Evolutionary conservation across 2,329 filamentous ascomycete species (phyloP), one percentile per base, ranked within the genome.

Genomic region (Pseudocercospora eumusae): DNA sequence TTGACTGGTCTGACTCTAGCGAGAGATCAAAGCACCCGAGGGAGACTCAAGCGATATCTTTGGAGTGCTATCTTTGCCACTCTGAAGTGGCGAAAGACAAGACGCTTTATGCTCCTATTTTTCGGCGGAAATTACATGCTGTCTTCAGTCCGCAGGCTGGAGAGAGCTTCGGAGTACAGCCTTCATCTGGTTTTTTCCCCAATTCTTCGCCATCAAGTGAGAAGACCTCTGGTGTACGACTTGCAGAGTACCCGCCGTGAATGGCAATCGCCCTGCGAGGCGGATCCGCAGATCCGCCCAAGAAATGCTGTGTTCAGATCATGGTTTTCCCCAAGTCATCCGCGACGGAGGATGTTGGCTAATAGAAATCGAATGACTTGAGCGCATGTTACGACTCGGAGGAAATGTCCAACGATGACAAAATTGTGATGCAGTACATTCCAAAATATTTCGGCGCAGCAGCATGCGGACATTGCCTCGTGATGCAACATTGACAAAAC

Each of bases 261-360:
- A 15, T 36, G 8, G 28, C 31, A 1, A 33, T 15, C 31, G 11
- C 13, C 13, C 31, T 33, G 9, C 21, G 6, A 50, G 8, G 5
- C 27, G 21, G 9, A 50, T 10, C n/a, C 8, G 28, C 28, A 42
- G 11, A 5, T 18, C 52, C 7, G 52, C 36, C 6, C 11, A 36
- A 23, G 52, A 23, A 25, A 23, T 55, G 52, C 28, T 55, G 20
- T 18, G 36, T 20, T 55, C 52, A 25, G 52, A 40, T 21, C 18
- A 42, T 42, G 7, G 28, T 15, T 55, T 55, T 21, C 52, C 42
- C n/a, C 31, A 55, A 21, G 52, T 40, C 3, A 55, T 36, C 31
- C 52, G 18, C 52, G 52, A 55, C n/a, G 52, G 31, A 40, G 52
- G 27, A 5, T 53, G 50, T 20, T 40, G 52, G 28, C 25, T 36